These are phyloP conservation scores for Phytophthora boehmeriae DNA, from an alignment of 352 stramenopile genomes.

Conservation along the genomic window DNA sequence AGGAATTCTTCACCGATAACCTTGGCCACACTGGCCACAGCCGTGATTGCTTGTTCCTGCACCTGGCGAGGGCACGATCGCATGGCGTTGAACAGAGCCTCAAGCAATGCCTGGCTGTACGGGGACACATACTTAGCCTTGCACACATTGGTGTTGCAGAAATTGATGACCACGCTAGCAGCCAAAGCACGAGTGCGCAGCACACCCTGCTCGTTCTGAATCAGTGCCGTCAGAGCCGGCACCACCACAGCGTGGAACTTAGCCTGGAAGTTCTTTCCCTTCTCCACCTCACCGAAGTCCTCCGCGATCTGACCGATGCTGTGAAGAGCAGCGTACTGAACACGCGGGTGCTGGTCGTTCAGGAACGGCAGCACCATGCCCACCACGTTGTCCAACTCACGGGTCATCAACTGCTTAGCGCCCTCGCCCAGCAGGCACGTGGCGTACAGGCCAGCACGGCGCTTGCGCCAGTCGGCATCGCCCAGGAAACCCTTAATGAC, in stretches of 20 bases:
- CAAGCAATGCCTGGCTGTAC: conserved; percentile 71
- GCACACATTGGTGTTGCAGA: conserved; percentile 87
- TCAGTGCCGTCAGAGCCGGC: conserved; percentile 66
- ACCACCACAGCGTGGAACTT: conserved; percentile 74
- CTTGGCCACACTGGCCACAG: conserved; percentile 84
- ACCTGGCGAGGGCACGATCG: conserved; percentile 79
- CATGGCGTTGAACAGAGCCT: conserved; percentile 83
- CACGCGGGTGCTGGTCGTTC: conserved; percentile 72
- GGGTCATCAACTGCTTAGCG: conserved; percentile 80
- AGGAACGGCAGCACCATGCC: conserved; percentile 71
- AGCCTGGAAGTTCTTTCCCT: conserved; percentile 89
- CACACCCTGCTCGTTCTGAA: conserved; percentile 67
- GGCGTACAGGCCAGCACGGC: conserved; percentile 78
- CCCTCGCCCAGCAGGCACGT: conserved; percentile 80
- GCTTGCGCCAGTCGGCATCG: conserved; percentile 75
- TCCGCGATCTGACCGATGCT: conserved; percentile 84
- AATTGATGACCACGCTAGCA: conserved; percentile 84
- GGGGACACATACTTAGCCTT: conserved; percentile 76
- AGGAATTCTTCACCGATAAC: conserved; percentile 82
- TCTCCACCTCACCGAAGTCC: conserved; percentile 85
- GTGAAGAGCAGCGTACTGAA: conserved; percentile 85
- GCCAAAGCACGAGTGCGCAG: conserved; percentile 79
- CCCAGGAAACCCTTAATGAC: conserved; percentile 70
- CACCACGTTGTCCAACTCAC: conserved; percentile 79
- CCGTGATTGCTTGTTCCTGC: conserved; percentile 89